Evolutionary conservation across 1,139 yeast genomes (phyloP), one percentile per base, ranked within the genome.

Genomic region (Candida sanyaensis): DNA sequence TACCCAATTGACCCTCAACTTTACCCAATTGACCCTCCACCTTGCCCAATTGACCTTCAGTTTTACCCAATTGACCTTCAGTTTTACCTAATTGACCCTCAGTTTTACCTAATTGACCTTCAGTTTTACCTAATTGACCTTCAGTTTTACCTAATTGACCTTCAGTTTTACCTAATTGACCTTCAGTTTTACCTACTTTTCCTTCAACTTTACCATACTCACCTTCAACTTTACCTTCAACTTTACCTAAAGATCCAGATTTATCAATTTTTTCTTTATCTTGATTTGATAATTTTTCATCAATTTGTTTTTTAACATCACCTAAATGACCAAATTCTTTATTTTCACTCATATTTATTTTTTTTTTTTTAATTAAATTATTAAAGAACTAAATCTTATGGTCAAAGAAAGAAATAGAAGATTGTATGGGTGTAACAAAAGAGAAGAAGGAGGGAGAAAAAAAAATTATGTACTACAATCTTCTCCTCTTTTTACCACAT

Each of bases 241-340:
- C 29, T 27, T 38, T 38, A n/a, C 42, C 42, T 8, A 31, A 17
- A 23, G 24, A 9, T 31, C 46, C 24, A 28, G 17, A 31, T 41
- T 30, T 32, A 24, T 13, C 26, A 23, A 27, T 32, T 31, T 44
- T 45, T 29, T 37, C 27, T n/a, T 31, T 42, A 8, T 29, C 44
- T 24, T 42, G 37, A 5, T 36, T 36, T n/a, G 39, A 27, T 27
- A 13, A 49, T 39, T 36, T 29, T 24, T 24, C 43, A 43, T 45
- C 42, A 27, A 43, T 23, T 39, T 46, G 26, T 41, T 51, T 51
- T 21, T 46, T 41, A 10, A 54, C 38, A 31, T 54, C 56, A 34
- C 57, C 57, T 37, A 54, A 53, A 44, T 54, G 56, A 43, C 57
- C 57, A 37, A 54, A 54, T 40, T 51, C 55, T 42, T 51, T 46